Evolutionary conservation across 2,329 filamentous ascomycete species (phyloP).

Genomic region (Paraphaeosphaeria minitans): DNA sequence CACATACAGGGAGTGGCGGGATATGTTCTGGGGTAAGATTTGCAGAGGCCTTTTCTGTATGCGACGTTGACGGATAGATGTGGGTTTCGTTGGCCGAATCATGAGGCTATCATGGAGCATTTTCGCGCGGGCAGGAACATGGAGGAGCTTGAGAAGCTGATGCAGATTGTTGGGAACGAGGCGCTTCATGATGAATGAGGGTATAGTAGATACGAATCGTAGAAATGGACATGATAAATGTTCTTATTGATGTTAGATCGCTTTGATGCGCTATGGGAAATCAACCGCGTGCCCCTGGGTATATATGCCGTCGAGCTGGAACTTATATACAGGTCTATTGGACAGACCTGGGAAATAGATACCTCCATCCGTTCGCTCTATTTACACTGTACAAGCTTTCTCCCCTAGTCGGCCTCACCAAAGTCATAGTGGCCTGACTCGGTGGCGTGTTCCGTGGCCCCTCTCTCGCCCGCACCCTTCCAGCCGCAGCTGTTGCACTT

Average conservation of each 20-base stretch:
- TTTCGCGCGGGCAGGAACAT: not conserved
- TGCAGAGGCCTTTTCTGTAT: not conserved
- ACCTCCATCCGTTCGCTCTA: not conserved
- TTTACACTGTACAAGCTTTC: not conserved
- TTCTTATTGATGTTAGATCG: not conserved
- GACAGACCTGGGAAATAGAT: not conserved
- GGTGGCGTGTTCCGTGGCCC: constrained; percentile 66
- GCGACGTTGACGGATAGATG: not conserved
- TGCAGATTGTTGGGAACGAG: not conserved
- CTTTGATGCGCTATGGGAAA: not conserved
- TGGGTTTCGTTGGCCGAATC: not conserved
- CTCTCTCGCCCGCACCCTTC: constrained; percentile 69
- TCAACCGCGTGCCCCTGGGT: not conserved
- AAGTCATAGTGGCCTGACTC: constrained; percentile 56
- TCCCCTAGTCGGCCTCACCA: constrained; percentile 34
- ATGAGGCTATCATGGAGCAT: not conserved
- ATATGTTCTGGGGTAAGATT: too few species aligned
- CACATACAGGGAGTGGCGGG: not conserved
- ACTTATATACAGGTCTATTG: not conserved
- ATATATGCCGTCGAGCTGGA: not conserved
- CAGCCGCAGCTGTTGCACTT: constrained; percentile 76
- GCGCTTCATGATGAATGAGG: not conserved
- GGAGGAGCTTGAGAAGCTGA: not conserved
- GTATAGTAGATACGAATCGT: too few species aligned
- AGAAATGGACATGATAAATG: not conserved